phyloP scores from a whole-genome alignment of 208 protist species.

The Herpetomonas samuelpessoai region DNA sequence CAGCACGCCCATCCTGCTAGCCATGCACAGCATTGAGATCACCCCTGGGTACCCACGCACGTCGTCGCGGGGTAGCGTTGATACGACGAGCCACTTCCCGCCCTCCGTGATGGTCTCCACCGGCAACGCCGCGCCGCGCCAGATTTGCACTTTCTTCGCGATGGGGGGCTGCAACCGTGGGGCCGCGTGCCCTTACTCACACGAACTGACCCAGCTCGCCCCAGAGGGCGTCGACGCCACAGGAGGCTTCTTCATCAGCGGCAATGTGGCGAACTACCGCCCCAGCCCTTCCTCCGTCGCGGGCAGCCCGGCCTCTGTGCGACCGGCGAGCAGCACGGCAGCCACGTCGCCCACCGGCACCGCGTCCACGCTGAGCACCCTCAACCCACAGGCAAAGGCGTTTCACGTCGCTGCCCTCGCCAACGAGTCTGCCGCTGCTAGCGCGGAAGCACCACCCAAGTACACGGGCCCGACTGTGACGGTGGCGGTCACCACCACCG shows the following conservation, averaged over 20 bases:
- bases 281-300: background rate
- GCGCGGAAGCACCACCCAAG: too few species aligned
- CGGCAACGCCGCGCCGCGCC: conserved; percentile 3
- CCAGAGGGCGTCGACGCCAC: conserved; percentile 40
- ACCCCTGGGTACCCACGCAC: too few species aligned
- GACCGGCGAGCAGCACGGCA: too few species aligned
- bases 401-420: background rate
- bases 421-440: too few species aligned
- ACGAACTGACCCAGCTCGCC: conserved; percentile 38
- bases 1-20: too few species aligned
- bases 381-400: background rate
- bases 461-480: background rate
- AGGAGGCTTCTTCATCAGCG: conserved; percentile 42
- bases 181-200: conserved; percentile 30
- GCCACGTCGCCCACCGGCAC: background rate
- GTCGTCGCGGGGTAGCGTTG: too few species aligned
- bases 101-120: background rate
- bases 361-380: background rate
- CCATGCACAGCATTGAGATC: too few species aligned
- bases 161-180: conserved; percentile 47
- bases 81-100: background rate
- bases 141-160: conserved; percentile 51
- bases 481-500: background rate
- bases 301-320: background rate
- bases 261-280: conserved; percentile 44